phyloP scores from a whole-genome alignment of 2,329 filamentous ascomycete species.

The Myriosclerotinia scirpicola region DNA sequence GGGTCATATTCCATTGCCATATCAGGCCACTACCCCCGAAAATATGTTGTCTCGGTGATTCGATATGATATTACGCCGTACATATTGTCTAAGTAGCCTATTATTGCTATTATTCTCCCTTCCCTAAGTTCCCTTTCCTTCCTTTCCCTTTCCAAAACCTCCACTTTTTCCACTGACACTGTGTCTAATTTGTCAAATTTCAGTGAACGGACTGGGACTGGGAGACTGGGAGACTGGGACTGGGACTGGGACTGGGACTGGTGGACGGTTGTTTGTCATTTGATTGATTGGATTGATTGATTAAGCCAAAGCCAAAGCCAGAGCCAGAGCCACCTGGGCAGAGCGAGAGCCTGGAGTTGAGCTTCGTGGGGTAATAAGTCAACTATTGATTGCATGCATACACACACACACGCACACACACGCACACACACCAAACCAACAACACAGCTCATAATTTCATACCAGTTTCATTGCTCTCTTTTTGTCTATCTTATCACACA shows the following conservation, averaged over 20 bases:
- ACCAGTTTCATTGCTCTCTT: no score
- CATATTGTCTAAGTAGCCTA: not conserved
- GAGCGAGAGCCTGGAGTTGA: not conserved
- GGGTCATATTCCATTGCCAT: not conserved
- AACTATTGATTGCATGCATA: not conserved
- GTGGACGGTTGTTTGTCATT: no score
- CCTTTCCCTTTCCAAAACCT: not conserved
- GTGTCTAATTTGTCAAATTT: constrained; percentile 26
- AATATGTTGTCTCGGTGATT: constrained; percentile 2
- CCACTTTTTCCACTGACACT: not conserved
- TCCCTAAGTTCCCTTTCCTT: no score
- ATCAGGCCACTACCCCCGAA: no score
- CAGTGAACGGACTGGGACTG: not conserved
- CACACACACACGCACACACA: no score
- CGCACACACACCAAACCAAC: no score
- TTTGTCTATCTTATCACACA: no score
- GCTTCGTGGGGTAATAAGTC: constrained; percentile 12
- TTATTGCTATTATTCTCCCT: not conserved
- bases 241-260: not conserved
- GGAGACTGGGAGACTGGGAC: no score
- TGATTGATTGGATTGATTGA: not conserved
- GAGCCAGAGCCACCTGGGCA: not conserved
- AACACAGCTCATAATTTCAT: no score
- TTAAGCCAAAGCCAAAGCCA: no score
- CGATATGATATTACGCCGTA: no score